phyloP scores from a whole-genome alignment of 1,284 basidiomycete genomes.

The Cryptococcus sp. region DNA sequence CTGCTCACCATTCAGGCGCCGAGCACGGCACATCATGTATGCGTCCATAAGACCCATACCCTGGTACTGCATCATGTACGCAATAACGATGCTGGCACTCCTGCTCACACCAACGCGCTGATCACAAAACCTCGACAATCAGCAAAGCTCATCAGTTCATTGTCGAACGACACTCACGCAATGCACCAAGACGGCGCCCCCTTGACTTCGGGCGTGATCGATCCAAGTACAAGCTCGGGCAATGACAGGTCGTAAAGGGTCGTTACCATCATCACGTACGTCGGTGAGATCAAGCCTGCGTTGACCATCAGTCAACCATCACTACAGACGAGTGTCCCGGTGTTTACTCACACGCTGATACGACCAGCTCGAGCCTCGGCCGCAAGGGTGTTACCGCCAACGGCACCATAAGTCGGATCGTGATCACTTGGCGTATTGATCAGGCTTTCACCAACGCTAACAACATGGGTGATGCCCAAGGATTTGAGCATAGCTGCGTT shows the following conservation, averaged over 20 bases:
- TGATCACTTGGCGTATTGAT: conserved; percentile 31
- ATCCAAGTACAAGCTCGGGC: conserved; percentile 90
- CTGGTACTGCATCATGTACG: conserved; percentile 96
- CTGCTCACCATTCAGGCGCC: conserved; percentile 48
- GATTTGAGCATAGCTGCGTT: conserved; percentile 95
- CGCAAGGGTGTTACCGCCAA: conserved; percentile 41
- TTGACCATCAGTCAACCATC: neutral
- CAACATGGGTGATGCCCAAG: conserved; percentile 95
- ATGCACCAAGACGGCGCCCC: conserved; percentile 91
- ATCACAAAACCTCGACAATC: neutral
- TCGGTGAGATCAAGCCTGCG: conserved; percentile 47
- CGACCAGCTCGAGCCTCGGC: conserved; percentile 42
- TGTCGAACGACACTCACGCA: conserved; percentile 57
- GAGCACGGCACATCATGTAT: conserved; percentile 63
- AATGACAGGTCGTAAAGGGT: conserved; percentile 85
- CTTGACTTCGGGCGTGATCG: conserved; percentile 74
- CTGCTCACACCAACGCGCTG: conserved; percentile 85
- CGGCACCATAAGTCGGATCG: conserved; percentile 34
- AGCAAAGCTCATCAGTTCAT: neutral
- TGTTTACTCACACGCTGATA: conserved; percentile 43
- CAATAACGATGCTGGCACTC: conserved; percentile 92
- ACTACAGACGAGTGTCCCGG: neutral
- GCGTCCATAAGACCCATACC: conserved; percentile 83
- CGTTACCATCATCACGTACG: conserved; percentile 85
- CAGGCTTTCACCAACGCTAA: conserved; percentile 82